These are phyloP conservation scores for Syzygium malaccense DNA, from an alignment of 441 rosid species.

Conservation along the genomic window DNA sequence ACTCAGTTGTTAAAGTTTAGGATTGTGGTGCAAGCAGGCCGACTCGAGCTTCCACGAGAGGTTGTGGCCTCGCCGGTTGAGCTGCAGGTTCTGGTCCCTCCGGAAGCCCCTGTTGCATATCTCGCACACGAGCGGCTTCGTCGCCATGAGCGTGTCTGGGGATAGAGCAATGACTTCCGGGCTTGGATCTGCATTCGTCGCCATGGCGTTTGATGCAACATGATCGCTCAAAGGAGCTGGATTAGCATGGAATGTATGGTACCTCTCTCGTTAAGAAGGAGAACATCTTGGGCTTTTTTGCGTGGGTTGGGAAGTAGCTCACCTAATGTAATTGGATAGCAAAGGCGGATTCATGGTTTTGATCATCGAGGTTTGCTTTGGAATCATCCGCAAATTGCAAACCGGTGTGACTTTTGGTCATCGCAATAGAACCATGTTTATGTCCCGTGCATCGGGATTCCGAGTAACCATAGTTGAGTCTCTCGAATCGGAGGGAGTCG, in stretches of 20 bases:
- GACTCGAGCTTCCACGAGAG: conserved; percentile 41
- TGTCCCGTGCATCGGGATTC: not conserved
- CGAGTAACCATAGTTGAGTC: too few relatives aligned
- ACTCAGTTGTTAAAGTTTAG: not conserved
- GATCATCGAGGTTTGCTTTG: not conserved
- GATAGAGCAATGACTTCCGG: too few relatives aligned
- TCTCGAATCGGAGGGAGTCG: not conserved
- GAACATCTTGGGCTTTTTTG: not conserved
- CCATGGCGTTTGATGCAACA: too few relatives aligned
- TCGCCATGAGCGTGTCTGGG: not conserved
- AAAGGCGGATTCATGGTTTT: not conserved
- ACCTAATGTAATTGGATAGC: not conserved
- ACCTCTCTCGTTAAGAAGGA: not conserved
- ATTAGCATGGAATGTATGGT: not conserved
- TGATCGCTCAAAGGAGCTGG: not conserved
- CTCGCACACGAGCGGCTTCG: conserved; percentile 48
- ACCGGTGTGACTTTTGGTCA: not conserved
- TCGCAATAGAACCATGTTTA: not conserved
- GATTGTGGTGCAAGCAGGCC: not conserved
- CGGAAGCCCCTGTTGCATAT: conserved; percentile 57
- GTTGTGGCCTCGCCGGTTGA: conserved; percentile 51
- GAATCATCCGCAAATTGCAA: not conserved
- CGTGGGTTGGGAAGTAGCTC: not conserved
- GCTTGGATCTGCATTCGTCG: too few relatives aligned
- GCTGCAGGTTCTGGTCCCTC: conserved; percentile 54